Evolutionary conservation across 306 rosid species (phyloP), one percentile per base, ranked within the genome.

Genomic region (Bauhinia variegata): DNA sequence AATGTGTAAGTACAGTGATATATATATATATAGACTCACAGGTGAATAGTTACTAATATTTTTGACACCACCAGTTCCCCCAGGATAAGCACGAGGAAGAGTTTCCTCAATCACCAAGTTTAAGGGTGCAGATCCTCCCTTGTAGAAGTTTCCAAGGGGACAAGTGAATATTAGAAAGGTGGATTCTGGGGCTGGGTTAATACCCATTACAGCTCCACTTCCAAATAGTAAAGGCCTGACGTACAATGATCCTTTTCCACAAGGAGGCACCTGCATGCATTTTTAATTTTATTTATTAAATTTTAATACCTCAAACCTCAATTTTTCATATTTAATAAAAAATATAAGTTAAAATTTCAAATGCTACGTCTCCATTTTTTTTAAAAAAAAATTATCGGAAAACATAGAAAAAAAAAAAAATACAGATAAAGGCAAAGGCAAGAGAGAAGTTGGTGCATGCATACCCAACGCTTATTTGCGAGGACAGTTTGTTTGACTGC

Each of bases 51-150:
- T 79, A 53, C 73, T 46, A 8, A 79, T 79, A 51, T 34, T 74
- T 69, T 79, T 79, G 1, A 79, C 50, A 50, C 83, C 83, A 51
- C 79, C 83, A 4, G 83, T 69, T 5, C 83, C 83, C 17, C 80
- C 80, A 30, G 73, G 62, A 64, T 6, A 50, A 6, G 83, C 76
- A 2, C 83, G 83, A 58, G 83, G 56, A 58, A 69, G 0, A 28
- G 23, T 58, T 3, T 74, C 49, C 5, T 79, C 46, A 51, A 79
- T 3, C 32, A 74, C 36, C 76, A 79, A 52, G 32, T 3, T 44
- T 14, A 56, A 5, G 4, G 63, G 0, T 28, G 54, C 3, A 38
- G 55, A 14, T 6, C n/a, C 38, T 19, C 73, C 79, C 79, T 74
- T 74, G 69, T 74, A 79, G 19, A 0, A 18, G 11, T 73, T 74